Percentiles rank a stretch among this genome's conserved stretches.
These are phyloP conservation scores for Botryotinia globosa DNA, from an alignment of 2,329 filamentous ascomycete species.

Conservation along the genomic window DNA sequence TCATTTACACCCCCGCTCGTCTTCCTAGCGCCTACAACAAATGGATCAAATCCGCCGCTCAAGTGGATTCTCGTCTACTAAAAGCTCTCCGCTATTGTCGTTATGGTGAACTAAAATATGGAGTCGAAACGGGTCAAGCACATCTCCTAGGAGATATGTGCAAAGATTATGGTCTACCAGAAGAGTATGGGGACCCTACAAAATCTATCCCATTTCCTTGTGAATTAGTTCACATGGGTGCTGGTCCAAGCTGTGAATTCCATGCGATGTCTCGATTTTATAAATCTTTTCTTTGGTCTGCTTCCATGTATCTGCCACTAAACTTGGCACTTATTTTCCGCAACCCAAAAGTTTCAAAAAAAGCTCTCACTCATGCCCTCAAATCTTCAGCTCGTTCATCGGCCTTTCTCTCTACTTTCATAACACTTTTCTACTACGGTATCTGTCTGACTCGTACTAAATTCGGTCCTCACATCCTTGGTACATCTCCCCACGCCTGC, in stretches of 20 bases:
- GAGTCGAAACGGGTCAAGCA: slow-evolving; percentile 68
- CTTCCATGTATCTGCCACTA: slow-evolving; percentile 73
- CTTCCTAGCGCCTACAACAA: slow-evolving; percentile 73
- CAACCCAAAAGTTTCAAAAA: slow-evolving; percentile 44
- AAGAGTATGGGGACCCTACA: slow-evolving; percentile 68
- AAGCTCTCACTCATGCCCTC: slow-evolving; percentile 43
- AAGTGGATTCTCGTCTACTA: slow-evolving; percentile 71
- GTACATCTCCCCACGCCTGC: slow-evolving; percentile 46
- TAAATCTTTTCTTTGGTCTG: slow-evolving; percentile 69
- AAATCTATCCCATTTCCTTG: slow-evolving; percentile 69
- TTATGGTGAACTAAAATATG: slow-evolving; percentile 65
- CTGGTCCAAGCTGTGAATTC: slow-evolving; percentile 68
- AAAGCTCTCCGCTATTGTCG: slow-evolving; percentile 68
- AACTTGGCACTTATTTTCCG: slow-evolving; percentile 61
- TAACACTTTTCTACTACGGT: slow-evolving; percentile 79
- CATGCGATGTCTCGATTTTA: slow-evolving; percentile 68
- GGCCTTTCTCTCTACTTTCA: slow-evolving; percentile 73
- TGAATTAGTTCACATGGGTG: slow-evolving; percentile 79
- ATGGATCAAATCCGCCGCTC: slow-evolving; percentile 77
- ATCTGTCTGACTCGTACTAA: slow-evolving; percentile 75
- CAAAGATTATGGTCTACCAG: slow-evolving; percentile 64
- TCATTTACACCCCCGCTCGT: slow-evolving; percentile 72
- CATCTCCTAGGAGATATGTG: slow-evolving; percentile 69
- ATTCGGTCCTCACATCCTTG: slow-evolving; percentile 66
- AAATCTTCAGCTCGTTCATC: slow-evolving; percentile 67